Conservation (phyloP, 345 rosid genomes). For the Lepidium sativum region DNA sequence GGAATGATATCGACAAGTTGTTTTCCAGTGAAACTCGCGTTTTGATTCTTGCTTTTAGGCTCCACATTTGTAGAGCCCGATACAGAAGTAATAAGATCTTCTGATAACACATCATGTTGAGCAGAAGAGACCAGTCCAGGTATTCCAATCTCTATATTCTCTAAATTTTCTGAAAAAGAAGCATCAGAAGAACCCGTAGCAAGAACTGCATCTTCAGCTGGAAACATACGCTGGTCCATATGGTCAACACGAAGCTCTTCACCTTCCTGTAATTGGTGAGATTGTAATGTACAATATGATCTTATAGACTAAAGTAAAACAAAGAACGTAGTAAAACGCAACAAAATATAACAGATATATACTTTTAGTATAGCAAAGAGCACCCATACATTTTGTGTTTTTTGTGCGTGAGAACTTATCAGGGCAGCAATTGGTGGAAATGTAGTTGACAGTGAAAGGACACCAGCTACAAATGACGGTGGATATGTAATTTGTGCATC, state of each 20-base stretch:
- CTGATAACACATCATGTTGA: conserved; percentile 44
- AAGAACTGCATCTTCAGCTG: conserved; percentile 37
- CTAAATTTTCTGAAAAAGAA: conserved; percentile 35
- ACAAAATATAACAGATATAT: background rate
- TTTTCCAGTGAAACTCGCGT: conserved; percentile 40
- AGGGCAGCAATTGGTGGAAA: conserved; percentile 66
- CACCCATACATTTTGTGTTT: conserved; percentile 37
- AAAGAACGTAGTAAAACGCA: background rate
- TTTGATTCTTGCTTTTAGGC: conserved; percentile 57
- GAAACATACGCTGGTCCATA: conserved; percentile 32
- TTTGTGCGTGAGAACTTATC: conserved; percentile 31
- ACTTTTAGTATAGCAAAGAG: background rate
- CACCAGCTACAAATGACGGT: conserved; percentile 58
- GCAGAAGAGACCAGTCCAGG: conserved; percentile 77
- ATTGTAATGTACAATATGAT: conserved; percentile 19
- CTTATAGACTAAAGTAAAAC: conserved; percentile 7
- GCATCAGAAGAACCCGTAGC: conserved; percentile 40
- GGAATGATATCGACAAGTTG: conserved; percentile 41
- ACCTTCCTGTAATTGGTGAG: conserved; percentile 35
- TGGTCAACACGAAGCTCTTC: conserved; percentile 39
- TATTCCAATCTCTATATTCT: conserved; percentile 53
- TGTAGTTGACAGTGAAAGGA: conserved; percentile 66
- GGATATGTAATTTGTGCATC: conserved; percentile 63
- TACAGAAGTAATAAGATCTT: conserved; percentile 47
- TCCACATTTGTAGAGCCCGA: conserved; percentile 47